Conservation (phyloP, 2,329 filamentous ascomycete species). For the Fusarium transvaalense region DNA sequence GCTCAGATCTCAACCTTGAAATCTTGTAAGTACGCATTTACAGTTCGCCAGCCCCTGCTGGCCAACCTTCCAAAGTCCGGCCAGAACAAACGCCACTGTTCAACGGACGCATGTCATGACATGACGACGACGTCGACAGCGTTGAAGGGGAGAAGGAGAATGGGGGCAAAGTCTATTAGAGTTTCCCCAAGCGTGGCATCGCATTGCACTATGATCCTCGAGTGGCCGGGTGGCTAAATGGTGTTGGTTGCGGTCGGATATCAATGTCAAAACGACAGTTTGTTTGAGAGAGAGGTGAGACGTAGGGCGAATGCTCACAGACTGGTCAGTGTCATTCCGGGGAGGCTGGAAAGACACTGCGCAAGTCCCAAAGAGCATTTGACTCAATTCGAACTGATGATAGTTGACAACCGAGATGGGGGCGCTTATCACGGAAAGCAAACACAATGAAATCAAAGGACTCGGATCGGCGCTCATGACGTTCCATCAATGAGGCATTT, state of each 20-base stretch:
- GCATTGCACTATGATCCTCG: background rate
- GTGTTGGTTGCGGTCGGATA: constrained; percentile 20
- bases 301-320: constrained; percentile 21
- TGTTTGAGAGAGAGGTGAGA: constrained; percentile 35
- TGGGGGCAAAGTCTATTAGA: background rate
- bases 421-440: background rate
- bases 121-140: constrained; percentile 4
- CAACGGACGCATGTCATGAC: background rate
- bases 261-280: constrained; percentile 15
- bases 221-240: constrained; percentile 20
- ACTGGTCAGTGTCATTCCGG: constrained; percentile 4
- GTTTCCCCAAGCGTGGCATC: constrained; percentile 12
- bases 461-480: constrained; percentile 31
- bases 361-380: constrained; percentile 5
- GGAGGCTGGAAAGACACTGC: constrained; percentile 17
- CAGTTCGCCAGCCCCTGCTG: constrained; percentile 12
- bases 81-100: constrained; percentile 5
- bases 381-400: background rate
- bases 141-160: background rate
- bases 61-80: background rate
- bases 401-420: background rate
- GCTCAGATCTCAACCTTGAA: constrained; percentile 36
- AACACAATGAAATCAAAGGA: constrained; percentile 35
- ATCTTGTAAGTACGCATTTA: constrained; percentile 5
- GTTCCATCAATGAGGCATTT: constrained; percentile 39